Evolutionary conservation across 1,139 yeast genomes (phyloP).

Genomic region (Casaregolazyma suthepensis): DNA sequence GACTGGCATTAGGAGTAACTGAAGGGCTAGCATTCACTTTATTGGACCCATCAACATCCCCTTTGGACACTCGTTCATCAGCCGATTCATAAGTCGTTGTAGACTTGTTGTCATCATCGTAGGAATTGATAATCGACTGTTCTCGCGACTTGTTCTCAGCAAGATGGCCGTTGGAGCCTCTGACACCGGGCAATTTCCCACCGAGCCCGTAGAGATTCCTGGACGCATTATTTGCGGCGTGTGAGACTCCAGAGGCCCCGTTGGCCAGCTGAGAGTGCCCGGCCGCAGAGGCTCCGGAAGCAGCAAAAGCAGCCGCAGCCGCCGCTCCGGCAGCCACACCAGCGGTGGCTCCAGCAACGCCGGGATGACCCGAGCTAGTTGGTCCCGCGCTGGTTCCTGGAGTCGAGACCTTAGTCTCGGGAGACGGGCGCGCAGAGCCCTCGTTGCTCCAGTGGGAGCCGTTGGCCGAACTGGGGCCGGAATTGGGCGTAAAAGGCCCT

Average conservation of each 20-base stretch:
- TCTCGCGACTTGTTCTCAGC: constrained; percentile 4
- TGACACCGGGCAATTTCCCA: neutral
- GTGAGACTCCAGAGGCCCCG: neutral
- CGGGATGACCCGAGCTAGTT: constrained; percentile 4
- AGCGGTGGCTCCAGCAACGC: constrained; percentile 4
- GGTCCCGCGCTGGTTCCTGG: neutral
- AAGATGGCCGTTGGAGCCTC: neutral
- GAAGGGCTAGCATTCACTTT: neutral
- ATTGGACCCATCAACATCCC: neutral
- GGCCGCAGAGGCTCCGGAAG: neutral
- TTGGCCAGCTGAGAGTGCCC: neutral
- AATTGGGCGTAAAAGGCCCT: constrained; percentile 6
- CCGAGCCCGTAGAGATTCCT: neutral
- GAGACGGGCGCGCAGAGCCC: neutral
- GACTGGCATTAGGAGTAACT: neutral
- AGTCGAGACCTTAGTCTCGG: neutral
- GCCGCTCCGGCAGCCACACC: constrained; percentile 15
- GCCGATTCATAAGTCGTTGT: constrained; percentile 19
- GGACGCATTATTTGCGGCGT: neutral
- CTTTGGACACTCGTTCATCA: constrained; percentile 10
- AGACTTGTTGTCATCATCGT: constrained; percentile 15
- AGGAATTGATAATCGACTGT: constrained; percentile 7
- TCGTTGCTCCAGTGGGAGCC: neutral
- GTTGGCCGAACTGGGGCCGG: neutral
- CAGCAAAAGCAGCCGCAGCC: constrained; percentile 8